Percentiles rank a stretch among this genome's conserved stretches.
Conservation (phyloP, 257 asterid genomes). For the Solanum pinnatisectum region DNA sequence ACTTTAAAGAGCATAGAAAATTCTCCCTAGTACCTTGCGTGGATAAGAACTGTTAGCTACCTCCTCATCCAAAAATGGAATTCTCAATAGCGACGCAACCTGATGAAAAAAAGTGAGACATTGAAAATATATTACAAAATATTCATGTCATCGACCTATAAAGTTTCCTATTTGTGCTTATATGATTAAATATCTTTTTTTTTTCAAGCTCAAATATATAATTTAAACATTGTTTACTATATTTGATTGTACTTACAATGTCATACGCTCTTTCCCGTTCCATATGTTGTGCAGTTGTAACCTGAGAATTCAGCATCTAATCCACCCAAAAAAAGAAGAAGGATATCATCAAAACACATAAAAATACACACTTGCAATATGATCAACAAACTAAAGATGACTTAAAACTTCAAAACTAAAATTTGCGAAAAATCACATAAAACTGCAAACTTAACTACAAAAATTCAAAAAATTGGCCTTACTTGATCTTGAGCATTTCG, state of each 20-base stretch:
- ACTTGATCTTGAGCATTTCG: constrained; percentile 86
- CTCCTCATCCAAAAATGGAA: constrained; percentile 84
- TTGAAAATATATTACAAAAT: not conserved
- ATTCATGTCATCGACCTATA: not conserved
- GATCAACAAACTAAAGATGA: not conserved
- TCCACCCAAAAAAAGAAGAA: not conserved
- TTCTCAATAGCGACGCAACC: constrained; percentile 89
- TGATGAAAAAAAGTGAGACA: constrained; percentile 9
- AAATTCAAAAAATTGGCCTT: not conserved
- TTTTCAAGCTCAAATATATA: not conserved
- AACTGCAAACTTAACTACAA: not conserved
- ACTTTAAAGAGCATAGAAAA: not conserved
- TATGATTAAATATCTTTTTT: not conserved
- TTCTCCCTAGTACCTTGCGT: constrained; percentile 48
- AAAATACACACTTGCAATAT: not conserved
- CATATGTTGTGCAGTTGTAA: constrained; percentile 82
- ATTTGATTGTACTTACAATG: constrained; percentile 41
- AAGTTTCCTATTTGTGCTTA: not conserved
- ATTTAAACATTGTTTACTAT: not conserved
- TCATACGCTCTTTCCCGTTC: constrained; percentile 98
- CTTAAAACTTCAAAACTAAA: not conserved
- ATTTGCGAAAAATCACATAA: not conserved
- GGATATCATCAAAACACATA: not conserved
- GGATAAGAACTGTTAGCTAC: constrained; percentile 46
- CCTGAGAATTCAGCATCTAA: constrained; percentile 87